Evolutionary conservation across 495 filamentous ascomycete genomes (phyloP), one percentile per base, ranked within the genome.

Genomic region (Hyaloscypha hepaticicola): DNA sequence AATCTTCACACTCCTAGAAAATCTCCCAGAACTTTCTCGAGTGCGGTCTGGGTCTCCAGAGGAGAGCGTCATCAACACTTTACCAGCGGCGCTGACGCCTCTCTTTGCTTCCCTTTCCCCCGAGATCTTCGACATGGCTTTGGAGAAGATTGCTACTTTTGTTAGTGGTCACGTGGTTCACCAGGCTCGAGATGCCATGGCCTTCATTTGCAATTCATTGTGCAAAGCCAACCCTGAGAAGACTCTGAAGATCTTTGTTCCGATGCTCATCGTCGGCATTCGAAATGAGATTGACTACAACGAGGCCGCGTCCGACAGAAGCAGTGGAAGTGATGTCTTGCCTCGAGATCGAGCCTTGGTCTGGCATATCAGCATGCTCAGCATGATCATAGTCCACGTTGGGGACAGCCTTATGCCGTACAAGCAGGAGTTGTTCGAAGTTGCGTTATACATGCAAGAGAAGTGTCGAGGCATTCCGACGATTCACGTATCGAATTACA

Each of bases 351-450:
- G 96, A 26, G 95, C 89, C 14, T 79, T 99, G 21, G 92, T 98
- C 16, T 98, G 96, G 96, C 91, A 97, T 73, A 86, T 99, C 70
- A 96, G 92, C 75, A 91, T 98, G 80, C 85, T 99, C 3, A 96
- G 93, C 75, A 99, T 99, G 95, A 96, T 91, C 65, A 91, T 97
- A 14, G 95, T 99, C 48, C 95, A 99, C 67, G 92, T 98, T 58
- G 95, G 95, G 25, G 85, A 89, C 71, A 89, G 91, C 57, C 90
- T 98, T 26, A 79, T 99, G 57, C 87, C 89, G 53, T 93, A 96
- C 79, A 91, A 90, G 73, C 79, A 90, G 57, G 89, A 97, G 61
- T 83, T 99, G 1, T 90, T 96, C 65, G 90, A 93, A 52, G 95
- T 98, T 73, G 93, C 95, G 24, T 78, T 88, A 57, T 97, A 93